These are phyloP conservation scores for Emergomyces pasteurianus DNA, from an alignment of 2,329 filamentous ascomycete species.

Conservation along the genomic window DNA sequence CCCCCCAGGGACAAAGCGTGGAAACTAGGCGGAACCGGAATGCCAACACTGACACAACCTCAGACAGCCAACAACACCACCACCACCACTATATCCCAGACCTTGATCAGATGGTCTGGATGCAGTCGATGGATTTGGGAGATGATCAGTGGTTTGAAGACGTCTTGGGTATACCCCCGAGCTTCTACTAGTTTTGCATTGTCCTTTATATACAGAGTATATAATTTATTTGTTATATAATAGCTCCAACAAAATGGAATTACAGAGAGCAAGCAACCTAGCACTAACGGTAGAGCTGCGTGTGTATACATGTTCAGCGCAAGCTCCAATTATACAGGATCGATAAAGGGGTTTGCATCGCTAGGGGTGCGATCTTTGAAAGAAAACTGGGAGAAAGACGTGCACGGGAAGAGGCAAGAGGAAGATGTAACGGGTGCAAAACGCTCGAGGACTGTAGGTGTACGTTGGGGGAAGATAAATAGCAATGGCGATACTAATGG, in stretches of 20 bases:
- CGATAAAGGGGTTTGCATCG: neutral
- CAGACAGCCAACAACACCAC: conserved; percentile 1
- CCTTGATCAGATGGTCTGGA: conserved; percentile 18
- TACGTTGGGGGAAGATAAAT: neutral
- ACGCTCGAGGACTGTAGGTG: neutral
- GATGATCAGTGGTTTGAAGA: conserved; percentile 14
- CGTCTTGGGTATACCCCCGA: conserved; percentile 12
- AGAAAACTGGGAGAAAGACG: neutral
- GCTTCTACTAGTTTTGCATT: neutral
- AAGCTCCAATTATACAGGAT: no score
- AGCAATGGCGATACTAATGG: neutral
- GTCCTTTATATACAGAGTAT: no score
- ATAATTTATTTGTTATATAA: neutral
- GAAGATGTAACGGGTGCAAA: neutral
- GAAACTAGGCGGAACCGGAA: neutral
- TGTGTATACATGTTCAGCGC: no score
- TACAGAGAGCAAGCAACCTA: no score
- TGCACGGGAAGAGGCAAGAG: neutral
- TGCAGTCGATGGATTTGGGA: conserved; percentile 21
- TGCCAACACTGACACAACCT: neutral
- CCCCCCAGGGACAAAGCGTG: conserved; percentile 4
- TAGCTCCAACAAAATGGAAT: neutral
- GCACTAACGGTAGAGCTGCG: neutral
- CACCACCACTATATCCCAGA: conserved; percentile 11
- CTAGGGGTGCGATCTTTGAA: neutral